phyloP scores from a whole-genome alignment of 805 yeast species.

The Isabelozyma gotoi region DNA sequence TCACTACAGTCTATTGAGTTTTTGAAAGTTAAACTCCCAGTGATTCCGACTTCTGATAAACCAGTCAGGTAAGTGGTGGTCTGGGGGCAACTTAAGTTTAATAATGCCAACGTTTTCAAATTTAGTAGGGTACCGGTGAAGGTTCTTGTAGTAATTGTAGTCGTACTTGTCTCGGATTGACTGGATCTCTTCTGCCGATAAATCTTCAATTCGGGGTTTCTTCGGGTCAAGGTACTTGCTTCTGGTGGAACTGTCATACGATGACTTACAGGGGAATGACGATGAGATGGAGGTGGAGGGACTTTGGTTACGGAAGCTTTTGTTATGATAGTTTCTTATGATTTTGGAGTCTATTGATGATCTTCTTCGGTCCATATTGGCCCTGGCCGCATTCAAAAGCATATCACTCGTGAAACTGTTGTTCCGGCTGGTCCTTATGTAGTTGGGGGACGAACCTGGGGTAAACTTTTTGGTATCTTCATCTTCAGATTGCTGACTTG shows the following conservation, averaged over 20 bases:
- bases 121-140: slow-evolving; percentile 27
- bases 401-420: slow-evolving; percentile 21
- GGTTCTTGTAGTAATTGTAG: slow-evolving; percentile 43
- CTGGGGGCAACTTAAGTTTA: slow-evolving; percentile 57
- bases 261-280: not conserved
- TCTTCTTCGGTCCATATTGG: slow-evolving; percentile 23
- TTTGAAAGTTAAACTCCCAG: slow-evolving; percentile 56
- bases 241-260: not conserved
- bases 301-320: slow-evolving; percentile 12
- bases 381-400: slow-evolving; percentile 16
- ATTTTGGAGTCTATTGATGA: slow-evolving; percentile 35
- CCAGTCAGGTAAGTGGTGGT: slow-evolving; percentile 72
- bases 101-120: slow-evolving; percentile 39
- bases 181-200: slow-evolving; percentile 7
- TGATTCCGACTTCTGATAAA: slow-evolving; percentile 58
- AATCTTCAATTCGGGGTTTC: slow-evolving; percentile 4
- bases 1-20: slow-evolving; percentile 8
- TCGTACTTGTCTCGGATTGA: slow-evolving; percentile 22
- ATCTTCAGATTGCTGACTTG: slow-evolving; percentile 21
- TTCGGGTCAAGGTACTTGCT: slow-evolving; percentile 3
- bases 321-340: slow-evolving; percentile 14
- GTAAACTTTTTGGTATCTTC: slow-evolving; percentile 22
- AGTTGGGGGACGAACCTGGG: slow-evolving; percentile 32
- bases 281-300: slow-evolving; percentile 1
- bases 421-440: slow-evolving; percentile 14